Evolutionary conservation across 2,329 filamentous ascomycete genomes (phyloP).

Genomic region (Fusarium xylarioides): DNA sequence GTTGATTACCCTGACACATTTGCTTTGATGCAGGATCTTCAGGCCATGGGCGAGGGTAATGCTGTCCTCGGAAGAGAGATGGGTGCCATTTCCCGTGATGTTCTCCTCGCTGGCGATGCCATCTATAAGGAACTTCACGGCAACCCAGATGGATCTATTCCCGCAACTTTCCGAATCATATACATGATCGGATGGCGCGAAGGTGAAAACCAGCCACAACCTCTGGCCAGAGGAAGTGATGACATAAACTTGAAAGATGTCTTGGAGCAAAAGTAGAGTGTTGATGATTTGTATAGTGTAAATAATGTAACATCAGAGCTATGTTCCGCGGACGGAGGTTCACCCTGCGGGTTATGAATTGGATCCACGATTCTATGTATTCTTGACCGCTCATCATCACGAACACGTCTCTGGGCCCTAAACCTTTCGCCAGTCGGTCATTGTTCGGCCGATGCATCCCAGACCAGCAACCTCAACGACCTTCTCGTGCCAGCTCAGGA

Average conservation of each 20-base stretch:
- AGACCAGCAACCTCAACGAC: constrained; percentile 91
- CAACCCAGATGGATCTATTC: constrained; percentile 78
- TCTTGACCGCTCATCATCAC: constrained; percentile 18
- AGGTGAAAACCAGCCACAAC: constrained; percentile 78
- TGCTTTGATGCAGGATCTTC: constrained; percentile 90
- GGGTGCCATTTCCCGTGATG: constrained; percentile 80
- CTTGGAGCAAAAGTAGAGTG: constrained; percentile 56
- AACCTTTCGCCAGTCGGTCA: constrained; percentile 92
- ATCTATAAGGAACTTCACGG: constrained; percentile 92
- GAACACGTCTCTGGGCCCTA: constrained; percentile 30
- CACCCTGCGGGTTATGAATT: constrained; percentile 7
- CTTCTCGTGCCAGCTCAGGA: constrained; percentile 99
- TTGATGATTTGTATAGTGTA: constrained; percentile 12
- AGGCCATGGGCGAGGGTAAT: constrained; percentile 96
- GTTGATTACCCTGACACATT: constrained; percentile 93
- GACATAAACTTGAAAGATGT: constrained; percentile 90
- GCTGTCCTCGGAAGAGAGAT: constrained; percentile 86
- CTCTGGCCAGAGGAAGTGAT: constrained; percentile 83
- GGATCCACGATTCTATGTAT: constrained; percentile 34
- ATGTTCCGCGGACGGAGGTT: background rate
- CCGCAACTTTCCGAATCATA: constrained; percentile 93
- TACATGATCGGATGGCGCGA: constrained; percentile 99
- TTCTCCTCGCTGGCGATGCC: constrained; percentile 84
- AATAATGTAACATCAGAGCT: constrained; percentile 19
- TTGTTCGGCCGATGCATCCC: constrained; percentile 90